Evolutionary conservation across 2,329 filamentous ascomycete genomes (phyloP), one percentile per base, ranked within the genome.

Genomic region (Apiospora sp.): DNA sequence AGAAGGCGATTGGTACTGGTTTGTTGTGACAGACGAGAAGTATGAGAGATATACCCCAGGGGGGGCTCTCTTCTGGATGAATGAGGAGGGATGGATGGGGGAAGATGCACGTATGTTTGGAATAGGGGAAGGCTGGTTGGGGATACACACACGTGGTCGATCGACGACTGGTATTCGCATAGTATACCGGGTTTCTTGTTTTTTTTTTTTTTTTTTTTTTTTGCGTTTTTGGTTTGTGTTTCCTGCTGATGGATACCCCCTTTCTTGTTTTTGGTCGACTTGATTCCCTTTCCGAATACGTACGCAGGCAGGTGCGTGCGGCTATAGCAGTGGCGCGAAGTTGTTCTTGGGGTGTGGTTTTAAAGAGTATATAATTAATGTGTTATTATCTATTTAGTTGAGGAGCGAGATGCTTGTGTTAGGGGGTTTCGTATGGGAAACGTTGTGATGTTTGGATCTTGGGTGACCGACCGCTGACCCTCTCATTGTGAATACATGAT

Each of bases 221-320:
- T 54, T 61, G 30, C 16, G n/a, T 51, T 51, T 58, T 61, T 37
- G 27, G 27, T 58, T 61, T 37, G 27, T 37, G 30, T 61, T 61
- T 64, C 58, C 58, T 64, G 58, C 22, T 64, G 58, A 64, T 64
- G 58, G 58, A 64, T 64, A 64, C 58, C 58, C 58, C 58, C 30
- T 64, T 64, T 64, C 19, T 64, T n/a, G 34, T 64, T 64, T 30
- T 64, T 24, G 16, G 19, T 48, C 6, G n/a, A 0, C n/a, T 49
- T 22, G 46, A 49, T 49, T 49, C 58, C 58, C 54, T 16, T 10
- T 7, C 34, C 1, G 49, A 27, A 51, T 10, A n/a, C 22, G 46
- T n/a, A 48, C 44, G 44, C 14, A 51, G 7, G 7, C 37, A 2
- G 37, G 37, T 41, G 37, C 37, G 37, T 41, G 37, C 37, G 8